phyloP scores from a whole-genome alignment of 495 filamentous ascomycete genomes.

The Trichocladium antarcticum region DNA sequence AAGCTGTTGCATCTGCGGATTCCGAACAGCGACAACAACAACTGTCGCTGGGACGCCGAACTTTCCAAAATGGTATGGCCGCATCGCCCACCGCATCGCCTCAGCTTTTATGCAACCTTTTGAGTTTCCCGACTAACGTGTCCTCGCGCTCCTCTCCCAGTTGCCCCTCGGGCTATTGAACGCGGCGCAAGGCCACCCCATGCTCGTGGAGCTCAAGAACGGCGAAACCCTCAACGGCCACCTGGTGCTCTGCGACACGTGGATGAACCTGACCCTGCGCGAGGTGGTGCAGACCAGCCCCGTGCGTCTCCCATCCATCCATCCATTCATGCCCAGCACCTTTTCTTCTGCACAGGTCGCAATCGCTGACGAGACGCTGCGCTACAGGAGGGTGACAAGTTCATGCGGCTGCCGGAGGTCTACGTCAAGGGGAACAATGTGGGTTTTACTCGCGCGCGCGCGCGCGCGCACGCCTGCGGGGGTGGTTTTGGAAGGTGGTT shows the following conservation, averaged over 20 bases:
- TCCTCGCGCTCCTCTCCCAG: slow-evolving; percentile 36
- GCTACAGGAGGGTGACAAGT: slow-evolving; percentile 72
- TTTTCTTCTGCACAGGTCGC: not conserved
- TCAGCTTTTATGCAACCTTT: not conserved
- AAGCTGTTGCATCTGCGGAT: not conserved
- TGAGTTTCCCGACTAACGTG: not conserved
- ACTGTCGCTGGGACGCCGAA: not conserved
- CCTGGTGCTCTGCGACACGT: slow-evolving; percentile 90
- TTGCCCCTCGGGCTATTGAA: slow-evolving; percentile 86
- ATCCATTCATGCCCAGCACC: too few relatives aligned
- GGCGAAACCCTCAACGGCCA: slow-evolving; percentile 96
- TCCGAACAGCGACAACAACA: slow-evolving; percentile 1
- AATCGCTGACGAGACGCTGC: slow-evolving; percentile 8
- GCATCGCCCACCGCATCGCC: not conserved
- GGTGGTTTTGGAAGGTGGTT: not conserved
- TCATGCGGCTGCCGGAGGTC: slow-evolving; percentile 80
- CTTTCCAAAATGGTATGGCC: not conserved
- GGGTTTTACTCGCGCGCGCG: slow-evolving; percentile 21
- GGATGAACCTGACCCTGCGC: slow-evolving; percentile 97
- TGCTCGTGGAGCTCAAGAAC: slow-evolving; percentile 98
- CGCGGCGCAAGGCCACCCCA: slow-evolving; percentile 93
- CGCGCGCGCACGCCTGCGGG: too few relatives aligned
- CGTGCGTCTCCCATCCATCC: slow-evolving; percentile 30
- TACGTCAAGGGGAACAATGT: slow-evolving; percentile 98
- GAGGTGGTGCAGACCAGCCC: slow-evolving; percentile 96